These are phyloP conservation scores for Pseudoturritis turrita DNA, from an alignment of 345 rosid genomes.

Conservation along the genomic window DNA sequence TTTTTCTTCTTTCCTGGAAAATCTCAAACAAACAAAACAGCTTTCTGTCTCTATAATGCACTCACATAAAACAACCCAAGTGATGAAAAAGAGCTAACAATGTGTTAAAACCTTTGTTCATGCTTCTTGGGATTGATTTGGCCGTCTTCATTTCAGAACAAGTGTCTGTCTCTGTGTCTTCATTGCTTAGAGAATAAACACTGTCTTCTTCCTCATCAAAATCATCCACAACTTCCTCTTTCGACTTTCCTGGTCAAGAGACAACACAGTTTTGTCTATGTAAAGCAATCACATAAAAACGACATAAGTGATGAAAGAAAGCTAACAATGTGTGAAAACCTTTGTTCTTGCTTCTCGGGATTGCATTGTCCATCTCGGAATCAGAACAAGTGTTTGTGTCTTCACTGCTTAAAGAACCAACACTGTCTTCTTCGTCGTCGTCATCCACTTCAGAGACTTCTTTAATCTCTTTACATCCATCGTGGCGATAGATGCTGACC, in stretches of 20 bases:
- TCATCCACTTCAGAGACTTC: background rate
- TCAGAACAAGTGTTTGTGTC: background rate
- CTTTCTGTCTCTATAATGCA: background rate
- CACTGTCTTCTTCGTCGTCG: background rate
- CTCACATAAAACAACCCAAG: background rate
- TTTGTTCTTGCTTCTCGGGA: background rate
- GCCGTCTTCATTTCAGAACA: background rate
- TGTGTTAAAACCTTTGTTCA: background rate
- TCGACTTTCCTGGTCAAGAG: constrained; percentile 2
- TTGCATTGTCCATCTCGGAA: background rate
- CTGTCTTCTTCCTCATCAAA: background rate
- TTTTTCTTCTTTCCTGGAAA: background rate
- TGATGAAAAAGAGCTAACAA: background rate
- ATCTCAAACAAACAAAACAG: constrained; percentile 4
- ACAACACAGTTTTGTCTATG: background rate
- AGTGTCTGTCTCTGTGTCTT: background rate
- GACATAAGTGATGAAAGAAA: background rate
- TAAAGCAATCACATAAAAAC: background rate
- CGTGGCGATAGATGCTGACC: constrained; percentile 9
- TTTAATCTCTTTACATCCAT: constrained; percentile 10
- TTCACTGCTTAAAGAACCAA: background rate
- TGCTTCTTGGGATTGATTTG: background rate
- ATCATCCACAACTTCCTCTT: background rate
- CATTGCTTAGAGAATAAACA: background rate
- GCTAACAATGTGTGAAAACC: background rate